These are phyloP conservation scores for Xylariaceae sp. DNA, from an alignment of 2,329 filamentous ascomycete genomes.

Conservation along the genomic window DNA sequence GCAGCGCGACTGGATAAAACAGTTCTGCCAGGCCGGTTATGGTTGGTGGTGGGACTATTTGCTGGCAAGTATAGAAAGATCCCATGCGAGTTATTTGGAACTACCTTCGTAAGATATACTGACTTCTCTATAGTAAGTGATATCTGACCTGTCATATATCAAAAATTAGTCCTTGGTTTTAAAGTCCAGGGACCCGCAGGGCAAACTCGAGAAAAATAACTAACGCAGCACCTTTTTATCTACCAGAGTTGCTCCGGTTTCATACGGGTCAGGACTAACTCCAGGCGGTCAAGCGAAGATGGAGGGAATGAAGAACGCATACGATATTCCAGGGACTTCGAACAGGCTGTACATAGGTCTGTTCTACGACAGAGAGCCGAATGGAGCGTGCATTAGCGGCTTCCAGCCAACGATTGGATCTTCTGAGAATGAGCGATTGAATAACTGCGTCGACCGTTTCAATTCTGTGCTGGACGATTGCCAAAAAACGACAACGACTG, in stretches of 20 bases:
- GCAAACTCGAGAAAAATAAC: too few species aligned
- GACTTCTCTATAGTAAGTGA: too few species aligned
- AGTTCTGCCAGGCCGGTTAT: neutral
- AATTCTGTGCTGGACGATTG: neutral
- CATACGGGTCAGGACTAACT: neutral
- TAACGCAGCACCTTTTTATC: too few species aligned
- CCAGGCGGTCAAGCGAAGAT: neutral
- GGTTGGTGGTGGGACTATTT: neutral
- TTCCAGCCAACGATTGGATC: neutral
- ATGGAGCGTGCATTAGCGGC: neutral
- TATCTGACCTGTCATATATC: too few species aligned
- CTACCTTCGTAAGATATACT: too few species aligned
- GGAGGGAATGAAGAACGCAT: neutral
- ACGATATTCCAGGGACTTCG: neutral
- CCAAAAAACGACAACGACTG: neutral
- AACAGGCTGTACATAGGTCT: neutral
- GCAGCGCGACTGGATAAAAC: neutral
- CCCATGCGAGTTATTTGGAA: too few species aligned
- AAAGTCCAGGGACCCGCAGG: too few species aligned
- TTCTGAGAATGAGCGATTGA: neutral
- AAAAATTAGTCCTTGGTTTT: too few species aligned
- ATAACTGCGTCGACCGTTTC: neutral
- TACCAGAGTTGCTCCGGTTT: neutral
- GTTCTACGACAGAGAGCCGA: neutral
- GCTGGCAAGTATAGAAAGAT: too few species aligned